These are phyloP conservation scores for Cyphellophora attinorum DNA, from an alignment of 2,329 filamentous ascomycete genomes.

Conservation along the genomic window DNA sequence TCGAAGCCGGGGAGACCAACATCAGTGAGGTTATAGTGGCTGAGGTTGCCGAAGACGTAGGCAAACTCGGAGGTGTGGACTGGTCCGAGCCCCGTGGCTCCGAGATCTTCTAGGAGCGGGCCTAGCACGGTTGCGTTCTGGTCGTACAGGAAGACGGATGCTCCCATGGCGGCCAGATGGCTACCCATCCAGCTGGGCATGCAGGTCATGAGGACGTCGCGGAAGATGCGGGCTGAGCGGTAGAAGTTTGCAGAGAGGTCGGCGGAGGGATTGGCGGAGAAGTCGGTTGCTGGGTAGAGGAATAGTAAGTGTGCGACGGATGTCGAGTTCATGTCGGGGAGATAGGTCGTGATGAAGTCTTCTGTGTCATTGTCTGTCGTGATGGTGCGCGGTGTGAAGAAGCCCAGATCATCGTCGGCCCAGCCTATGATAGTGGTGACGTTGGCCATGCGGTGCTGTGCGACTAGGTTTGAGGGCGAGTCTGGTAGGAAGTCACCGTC, in stretches of 20 bases:
- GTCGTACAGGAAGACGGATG: slow-evolving; percentile 38
- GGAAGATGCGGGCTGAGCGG: slow-evolving; percentile 39
- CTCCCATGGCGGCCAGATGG: slow-evolving; percentile 25
- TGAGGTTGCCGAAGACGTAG: slow-evolving; percentile 41
- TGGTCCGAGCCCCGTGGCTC: slow-evolving; percentile 32
- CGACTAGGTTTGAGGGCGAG: slow-evolving; percentile 16
- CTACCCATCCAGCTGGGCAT: slow-evolving; percentile 35
- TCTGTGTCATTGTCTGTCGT: background rate
- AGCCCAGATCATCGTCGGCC: slow-evolving; percentile 1
- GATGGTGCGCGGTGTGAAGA: background rate
- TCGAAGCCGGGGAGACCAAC: slow-evolving; percentile 1
- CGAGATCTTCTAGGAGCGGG: slow-evolving; percentile 28
- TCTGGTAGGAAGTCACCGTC: slow-evolving; percentile 41
- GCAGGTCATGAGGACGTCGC: slow-evolving; percentile 45
- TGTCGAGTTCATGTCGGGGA: slow-evolving; percentile 3
- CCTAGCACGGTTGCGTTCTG: slow-evolving; percentile 48
- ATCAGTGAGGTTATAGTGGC: slow-evolving; percentile 32
- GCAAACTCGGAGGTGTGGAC: slow-evolving; percentile 46
- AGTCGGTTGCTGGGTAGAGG: slow-evolving; percentile 22
- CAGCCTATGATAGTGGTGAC: background rate
- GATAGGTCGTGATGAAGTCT: slow-evolving; percentile 5
- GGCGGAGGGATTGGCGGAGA: slow-evolving; percentile 26
- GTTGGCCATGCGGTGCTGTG: background rate
- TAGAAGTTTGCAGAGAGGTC: slow-evolving; percentile 38
- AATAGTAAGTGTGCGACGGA: slow-evolving; percentile 5